phyloP scores from a whole-genome alignment of 306 rosid species.

The Crotalaria pallida region DNA sequence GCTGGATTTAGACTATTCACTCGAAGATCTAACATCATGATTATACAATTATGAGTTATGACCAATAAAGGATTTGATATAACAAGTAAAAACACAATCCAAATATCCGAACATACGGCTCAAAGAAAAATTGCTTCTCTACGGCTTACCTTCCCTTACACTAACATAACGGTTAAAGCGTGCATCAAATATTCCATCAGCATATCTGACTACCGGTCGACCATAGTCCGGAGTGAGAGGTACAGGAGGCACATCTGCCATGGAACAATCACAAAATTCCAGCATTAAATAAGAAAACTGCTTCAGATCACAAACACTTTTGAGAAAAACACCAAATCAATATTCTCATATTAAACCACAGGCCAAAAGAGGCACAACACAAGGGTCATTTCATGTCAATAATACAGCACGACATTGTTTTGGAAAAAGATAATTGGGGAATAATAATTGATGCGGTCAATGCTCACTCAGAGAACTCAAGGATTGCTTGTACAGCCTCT shows the following conservation, averaged over 20 bases:
- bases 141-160: constrained; percentile 72
- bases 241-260: constrained; percentile 54
- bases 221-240: constrained; percentile 84
- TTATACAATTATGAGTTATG: background rate
- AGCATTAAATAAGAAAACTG: constrained; percentile 4
- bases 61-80: background rate
- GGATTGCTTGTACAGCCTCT: constrained; percentile 76
- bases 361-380: background rate
- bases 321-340: background rate
- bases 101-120: background rate
- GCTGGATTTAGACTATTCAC: constrained; percentile 56
- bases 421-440: background rate
- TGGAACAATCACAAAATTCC: background rate
- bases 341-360: background rate
- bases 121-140: background rate
- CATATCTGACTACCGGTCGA: constrained; percentile 63
- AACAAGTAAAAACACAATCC: background rate
- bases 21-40: constrained; percentile 56
- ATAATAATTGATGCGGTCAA: background rate
- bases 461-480: constrained; percentile 41
- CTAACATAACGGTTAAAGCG: constrained; percentile 68
- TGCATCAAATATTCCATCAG: constrained; percentile 79
- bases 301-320: background rate
- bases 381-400: background rate
- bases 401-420: background rate